Base-by-base conservation (phyloP, 2,329 filamentous ascomycete species). In the Pyrenophora graminea region DNA sequence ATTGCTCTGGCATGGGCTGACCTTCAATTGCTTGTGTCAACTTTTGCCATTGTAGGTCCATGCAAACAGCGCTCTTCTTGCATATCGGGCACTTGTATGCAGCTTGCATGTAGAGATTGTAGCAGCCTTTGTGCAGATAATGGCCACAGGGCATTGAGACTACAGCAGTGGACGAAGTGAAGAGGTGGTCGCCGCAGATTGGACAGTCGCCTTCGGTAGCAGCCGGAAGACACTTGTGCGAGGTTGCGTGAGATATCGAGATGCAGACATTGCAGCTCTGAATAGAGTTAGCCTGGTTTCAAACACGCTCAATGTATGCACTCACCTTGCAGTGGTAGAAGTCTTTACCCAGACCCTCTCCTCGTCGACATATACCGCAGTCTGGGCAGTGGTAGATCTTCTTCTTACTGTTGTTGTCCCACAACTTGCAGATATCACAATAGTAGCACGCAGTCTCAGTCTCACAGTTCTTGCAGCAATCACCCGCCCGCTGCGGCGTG, bases 51-150 rank as follows among this genome's bases (percentile, higher is more conserved):
- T 95, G 89, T 32, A 90, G 84, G 68, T 97, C 93, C 93, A 99
- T 99, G 69, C 97, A 97, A 60, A 91, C 85, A n/a, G 96, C 88
- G 58, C 90, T 96, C 74, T 94, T 96, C 76, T 88, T 96, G 81
- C 94, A 99, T 41, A 97, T 91, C 0, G 93, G 94, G 66, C 94
- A 99, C 68, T 93, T 95, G 77, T 97, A 99, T 5, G 92, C 95
- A 3, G 85, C 86, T 64, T 87, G 87, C 79, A 95, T 92, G 70
- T 96, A 89, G 63, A 94, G 85, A 39, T 90, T 85, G 68, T 96
- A 94, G 75, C 94, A 99, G 51, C 84, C 85, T 64, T 89, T 87
- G 74, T 99, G 94, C 69, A 99, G 95, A 67, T 93, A 95, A 71
- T 99, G 94, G 2, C 94, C 94, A 71, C 94, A 99, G 33, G 85